Conservation (phyloP, 2,329 filamentous ascomycete species). For the Penicillium psychrosexuale region DNA sequence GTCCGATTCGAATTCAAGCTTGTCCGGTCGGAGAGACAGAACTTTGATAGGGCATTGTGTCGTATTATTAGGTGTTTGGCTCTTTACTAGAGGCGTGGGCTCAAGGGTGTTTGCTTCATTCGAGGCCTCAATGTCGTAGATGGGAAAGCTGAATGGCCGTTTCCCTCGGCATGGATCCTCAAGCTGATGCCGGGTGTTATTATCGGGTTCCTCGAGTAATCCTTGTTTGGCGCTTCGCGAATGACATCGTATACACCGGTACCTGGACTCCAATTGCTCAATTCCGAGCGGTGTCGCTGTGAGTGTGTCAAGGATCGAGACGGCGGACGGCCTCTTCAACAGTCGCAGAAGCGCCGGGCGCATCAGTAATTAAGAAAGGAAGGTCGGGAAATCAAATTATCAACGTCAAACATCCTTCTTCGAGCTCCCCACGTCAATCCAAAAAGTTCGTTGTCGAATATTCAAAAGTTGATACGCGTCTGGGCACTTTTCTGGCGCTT, state of each 20-base stretch:
- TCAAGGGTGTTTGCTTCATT: constrained; percentile 1
- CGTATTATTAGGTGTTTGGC: neutral
- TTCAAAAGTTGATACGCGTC: constrained; percentile 9
- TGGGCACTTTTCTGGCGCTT: constrained; percentile 14
- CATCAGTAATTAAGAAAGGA: constrained; percentile 32
- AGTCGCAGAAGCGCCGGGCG: constrained; percentile 45
- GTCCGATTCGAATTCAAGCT: constrained; percentile 43
- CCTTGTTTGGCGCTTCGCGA: constrained; percentile 17
- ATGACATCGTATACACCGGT: constrained; percentile 31
- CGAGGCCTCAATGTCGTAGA: constrained; percentile 30
- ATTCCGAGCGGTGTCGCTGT: constrained; percentile 31
- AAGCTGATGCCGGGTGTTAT: neutral
- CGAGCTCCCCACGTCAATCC: neutral
- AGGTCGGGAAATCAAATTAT: constrained; percentile 12
- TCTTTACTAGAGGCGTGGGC: neutral
- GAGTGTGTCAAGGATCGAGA: constrained; percentile 38
- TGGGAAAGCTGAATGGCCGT: constrained; percentile 20
- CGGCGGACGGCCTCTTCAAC: constrained; percentile 42
- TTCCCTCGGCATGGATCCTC: constrained; percentile 6
- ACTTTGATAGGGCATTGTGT: constrained; percentile 10
- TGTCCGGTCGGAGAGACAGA: constrained; percentile 32
- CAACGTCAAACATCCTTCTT: constrained; percentile 32
- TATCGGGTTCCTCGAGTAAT: constrained; percentile 2
- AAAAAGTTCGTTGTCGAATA: constrained; percentile 5
- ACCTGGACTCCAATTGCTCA: constrained; percentile 30